Percentiles rank a stretch among this genome's conserved stretches.
These are phyloP conservation scores for Crithidia acanthocephali DNA, from an alignment of 208 protist genomes.

Conservation along the genomic window DNA sequence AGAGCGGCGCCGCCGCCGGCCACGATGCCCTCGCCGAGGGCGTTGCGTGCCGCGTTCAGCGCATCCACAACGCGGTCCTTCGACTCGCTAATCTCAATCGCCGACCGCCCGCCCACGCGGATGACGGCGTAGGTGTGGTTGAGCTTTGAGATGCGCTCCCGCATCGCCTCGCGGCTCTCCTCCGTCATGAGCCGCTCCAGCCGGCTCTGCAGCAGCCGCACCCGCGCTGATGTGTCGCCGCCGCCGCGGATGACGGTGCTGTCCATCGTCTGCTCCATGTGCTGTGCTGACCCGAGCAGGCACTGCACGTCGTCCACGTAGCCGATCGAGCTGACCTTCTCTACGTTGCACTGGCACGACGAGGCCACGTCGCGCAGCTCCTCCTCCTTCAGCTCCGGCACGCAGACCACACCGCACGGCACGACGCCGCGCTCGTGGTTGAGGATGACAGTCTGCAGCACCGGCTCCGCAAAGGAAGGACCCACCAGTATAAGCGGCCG, in stretches of 20 bases:
- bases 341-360: conserved; percentile 95
- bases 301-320: conserved; percentile 66
- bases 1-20: conserved; percentile 98
- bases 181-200: conserved; percentile 89
- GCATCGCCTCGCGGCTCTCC: conserved; percentile 97
- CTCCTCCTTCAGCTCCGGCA: conserved; percentile 97
- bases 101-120: conserved; percentile 97
- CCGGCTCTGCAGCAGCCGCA: conserved; percentile 94
- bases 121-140: conserved; percentile 94
- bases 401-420: conserved; percentile 90
- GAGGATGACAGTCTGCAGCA: conserved; percentile 81
- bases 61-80: conserved; percentile 99
- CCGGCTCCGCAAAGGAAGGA: conserved; percentile 68
- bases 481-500: conserved; percentile 80
- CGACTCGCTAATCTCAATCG: conserved; percentile 99
- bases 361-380: conserved; percentile 99
- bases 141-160: conserved; percentile 94
- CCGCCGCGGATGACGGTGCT: conserved; percentile 96
- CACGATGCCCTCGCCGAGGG: conserved; percentile 99
- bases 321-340: conserved; percentile 83
- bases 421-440: conserved; percentile 98
- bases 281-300: conserved; percentile 63
- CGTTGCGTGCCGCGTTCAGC: conserved; percentile 98
- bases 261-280: conserved; percentile 95
- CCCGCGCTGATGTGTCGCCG: conserved; percentile 84